Evolutionary conservation across 2,329 filamentous ascomycete species (phyloP).

Genomic region (Fusarium lyarnte): DNA sequence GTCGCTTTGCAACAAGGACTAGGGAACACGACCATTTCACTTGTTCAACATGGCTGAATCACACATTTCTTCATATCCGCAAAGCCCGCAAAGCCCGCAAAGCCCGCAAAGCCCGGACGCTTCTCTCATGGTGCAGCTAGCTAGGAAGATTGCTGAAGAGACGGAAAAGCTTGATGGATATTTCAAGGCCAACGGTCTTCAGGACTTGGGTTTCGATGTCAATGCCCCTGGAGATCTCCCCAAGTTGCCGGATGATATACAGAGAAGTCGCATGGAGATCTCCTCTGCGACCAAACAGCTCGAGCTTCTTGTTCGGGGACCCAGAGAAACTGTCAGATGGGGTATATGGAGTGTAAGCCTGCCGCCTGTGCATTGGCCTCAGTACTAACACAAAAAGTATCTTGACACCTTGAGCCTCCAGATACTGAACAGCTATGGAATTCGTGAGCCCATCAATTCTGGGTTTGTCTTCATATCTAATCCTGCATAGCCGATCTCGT

Average conservation of each 20-base stretch:
- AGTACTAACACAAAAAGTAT: conserved; percentile 50
- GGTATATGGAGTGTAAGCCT: conserved; percentile 60
- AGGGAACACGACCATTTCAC: not conserved
- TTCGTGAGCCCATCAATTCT: conserved; percentile 51
- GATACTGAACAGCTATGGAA: conserved; percentile 60
- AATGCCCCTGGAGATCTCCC: conserved; percentile 59
- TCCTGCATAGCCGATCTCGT: conserved; percentile 57
- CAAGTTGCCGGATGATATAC: conserved; percentile 56
- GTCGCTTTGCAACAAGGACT: not conserved
- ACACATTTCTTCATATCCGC: conserved; percentile 50
- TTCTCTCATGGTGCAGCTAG: conserved; percentile 57
- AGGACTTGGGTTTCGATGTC: conserved; percentile 57
- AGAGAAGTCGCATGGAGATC: conserved; percentile 57
- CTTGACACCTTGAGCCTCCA: conserved; percentile 61
- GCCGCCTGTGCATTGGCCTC: not conserved
- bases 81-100: no score
- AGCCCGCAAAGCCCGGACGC: conserved; percentile 35
- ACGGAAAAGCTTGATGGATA: conserved; percentile 61
- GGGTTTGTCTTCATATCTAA: not conserved
- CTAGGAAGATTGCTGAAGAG: conserved; percentile 58
- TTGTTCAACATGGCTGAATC: conserved; percentile 32
- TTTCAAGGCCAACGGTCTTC: conserved; percentile 53
- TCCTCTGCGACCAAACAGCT: conserved; percentile 61
- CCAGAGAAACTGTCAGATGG: conserved; percentile 62
- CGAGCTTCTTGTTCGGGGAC: conserved; percentile 58